Conservation (phyloP, 176 grass and related monocot species). For the Neostapfia colusana region DNA sequence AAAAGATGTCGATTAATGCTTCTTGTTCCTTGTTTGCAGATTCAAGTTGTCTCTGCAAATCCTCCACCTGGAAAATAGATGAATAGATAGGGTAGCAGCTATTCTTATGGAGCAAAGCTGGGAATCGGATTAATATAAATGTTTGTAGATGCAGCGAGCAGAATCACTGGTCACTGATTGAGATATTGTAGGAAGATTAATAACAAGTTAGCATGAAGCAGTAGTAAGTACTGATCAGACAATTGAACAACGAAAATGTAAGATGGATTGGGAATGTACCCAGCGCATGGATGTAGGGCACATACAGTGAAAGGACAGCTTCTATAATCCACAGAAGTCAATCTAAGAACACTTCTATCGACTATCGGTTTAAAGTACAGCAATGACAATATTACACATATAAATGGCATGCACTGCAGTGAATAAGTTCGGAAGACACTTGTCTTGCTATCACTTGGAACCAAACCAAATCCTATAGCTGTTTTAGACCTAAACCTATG, state of each 20-base stretch:
- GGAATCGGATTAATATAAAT: neutral
- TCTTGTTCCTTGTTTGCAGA: constrained; percentile 81
- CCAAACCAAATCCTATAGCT: neutral
- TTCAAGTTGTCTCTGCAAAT: constrained; percentile 67
- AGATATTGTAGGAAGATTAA: neutral
- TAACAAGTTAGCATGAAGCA: neutral
- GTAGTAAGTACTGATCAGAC: constrained; percentile 1
- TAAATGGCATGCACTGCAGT: constrained; percentile 5
- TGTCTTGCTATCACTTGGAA: neutral
- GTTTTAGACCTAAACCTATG: neutral
- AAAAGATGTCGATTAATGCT: constrained; percentile 86
- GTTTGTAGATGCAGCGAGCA: neutral
- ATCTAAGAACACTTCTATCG: neutral
- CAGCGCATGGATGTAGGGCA: too few relatives aligned
- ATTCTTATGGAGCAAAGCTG: neutral
- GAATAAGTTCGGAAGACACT: neutral
- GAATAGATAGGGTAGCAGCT: neutral
- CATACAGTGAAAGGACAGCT: neutral
- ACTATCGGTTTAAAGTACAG: neutral
- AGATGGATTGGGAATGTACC: neutral
- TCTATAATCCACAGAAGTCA: constrained; percentile 1
- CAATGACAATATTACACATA: neutral
- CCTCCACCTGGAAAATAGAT: constrained; percentile 68
- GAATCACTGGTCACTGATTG: neutral
- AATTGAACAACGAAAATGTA: constrained; percentile 4